Evolutionary conservation across 1,284 basidiomycete species (phyloP), one percentile per base, ranked within the genome.

Genomic region (Mrakiaceae sp.): DNA sequence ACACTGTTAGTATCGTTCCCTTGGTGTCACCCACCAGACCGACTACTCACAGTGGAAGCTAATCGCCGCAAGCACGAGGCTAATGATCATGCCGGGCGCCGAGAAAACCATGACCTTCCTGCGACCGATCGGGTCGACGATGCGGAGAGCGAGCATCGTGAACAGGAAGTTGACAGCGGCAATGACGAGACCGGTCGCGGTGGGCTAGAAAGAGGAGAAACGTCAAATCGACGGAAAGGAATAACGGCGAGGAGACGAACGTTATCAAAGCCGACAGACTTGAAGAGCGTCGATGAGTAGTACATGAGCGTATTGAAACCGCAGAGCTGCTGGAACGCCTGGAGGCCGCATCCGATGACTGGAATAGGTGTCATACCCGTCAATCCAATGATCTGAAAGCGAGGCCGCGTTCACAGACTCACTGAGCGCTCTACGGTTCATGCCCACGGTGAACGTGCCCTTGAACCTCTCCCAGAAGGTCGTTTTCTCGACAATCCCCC

Each of bases 141-240:
- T 77, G 71, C 84, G 85, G 53, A 93, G 79, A 0, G 89, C 87
- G 58, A 92, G 76, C 60, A 91, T 80, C 0, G 89, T 92, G 76
- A 89, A 90, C 60, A 87, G 69, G 72, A 91, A 88, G 76, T 90
- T 90, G 50, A 87, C 88, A 9, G 83, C 82, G 1, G 87, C 86
- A 52, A 90, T 80, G 70, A 90, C 85, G 48, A 88, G 80, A 2
- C 87, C 87, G 49, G 88, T 86, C 0, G 87, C 87, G 0, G 86
- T 88, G 0, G 87, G 27, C 27, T 27, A 27, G 27, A 27, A 2
- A 27, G 27, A 27, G 27, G 27, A 27, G 27, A 27, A 27, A 27
- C 27, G 27, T 27, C 27, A 27, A 27, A 27, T 27, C 27, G 27
- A 27, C 27, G 27, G 27, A 27, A 27, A 27, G 27, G 1, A 27